These are phyloP conservation scores for Pseudogymnoascus sp. DNA, from an alignment of 2,329 filamentous ascomycete genomes.

Conservation along the genomic window DNA sequence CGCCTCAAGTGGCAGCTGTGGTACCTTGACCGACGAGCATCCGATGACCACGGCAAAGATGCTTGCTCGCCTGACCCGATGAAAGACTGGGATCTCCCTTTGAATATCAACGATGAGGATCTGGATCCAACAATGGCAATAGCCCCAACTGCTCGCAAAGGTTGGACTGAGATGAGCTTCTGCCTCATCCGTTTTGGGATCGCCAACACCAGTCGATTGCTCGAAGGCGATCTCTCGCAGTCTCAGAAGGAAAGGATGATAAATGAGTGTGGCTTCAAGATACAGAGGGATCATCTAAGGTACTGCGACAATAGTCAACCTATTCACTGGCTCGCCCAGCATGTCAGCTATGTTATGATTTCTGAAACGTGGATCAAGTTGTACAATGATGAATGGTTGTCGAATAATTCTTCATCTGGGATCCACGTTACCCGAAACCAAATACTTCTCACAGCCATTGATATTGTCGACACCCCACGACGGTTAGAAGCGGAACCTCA, in stretches of 20 bases:
- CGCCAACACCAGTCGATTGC: conserved; percentile 20
- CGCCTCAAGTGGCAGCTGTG: conserved; percentile 52
- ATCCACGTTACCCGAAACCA: neutral
- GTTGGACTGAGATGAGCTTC: conserved; percentile 46
- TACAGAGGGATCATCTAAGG: neutral
- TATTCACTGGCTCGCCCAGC: neutral
- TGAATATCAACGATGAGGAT: conserved; percentile 50
- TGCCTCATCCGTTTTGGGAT: conserved; percentile 32
- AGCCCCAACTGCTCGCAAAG: conserved; percentile 39
- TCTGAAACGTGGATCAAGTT: neutral
- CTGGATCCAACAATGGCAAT: conserved; percentile 40
- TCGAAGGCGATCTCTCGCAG: conserved; percentile 7
- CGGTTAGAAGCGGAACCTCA: neutral
- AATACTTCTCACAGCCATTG: neutral
- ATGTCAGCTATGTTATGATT: neutral
- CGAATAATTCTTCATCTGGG: neutral
- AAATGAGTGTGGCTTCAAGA: neutral
- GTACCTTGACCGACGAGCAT: conserved; percentile 50
- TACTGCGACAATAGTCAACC: neutral
- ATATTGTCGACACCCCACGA: neutral
- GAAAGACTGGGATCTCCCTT: conserved; percentile 46
- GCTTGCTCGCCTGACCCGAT: conserved; percentile 37
- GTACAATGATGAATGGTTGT: neutral
- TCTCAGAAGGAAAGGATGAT: neutral
- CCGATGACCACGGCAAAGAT: conserved; percentile 50